Conservation (phyloP, 2,329 filamentous ascomycete species). For the Aureobasidium subglaciale region DNA sequence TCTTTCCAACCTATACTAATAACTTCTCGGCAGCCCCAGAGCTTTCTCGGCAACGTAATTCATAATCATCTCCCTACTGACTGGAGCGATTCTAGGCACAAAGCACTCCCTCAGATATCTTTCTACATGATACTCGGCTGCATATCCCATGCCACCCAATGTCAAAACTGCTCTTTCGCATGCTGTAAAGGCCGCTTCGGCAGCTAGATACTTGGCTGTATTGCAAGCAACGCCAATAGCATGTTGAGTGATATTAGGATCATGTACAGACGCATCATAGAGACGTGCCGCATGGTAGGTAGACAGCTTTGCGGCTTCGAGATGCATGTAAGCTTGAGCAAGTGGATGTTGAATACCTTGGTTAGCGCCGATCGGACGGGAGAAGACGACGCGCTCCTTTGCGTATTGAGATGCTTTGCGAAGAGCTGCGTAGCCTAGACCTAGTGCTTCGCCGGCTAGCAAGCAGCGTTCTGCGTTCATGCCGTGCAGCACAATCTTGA, state of each 20-base stretch:
- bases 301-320: constrained; percentile 54
- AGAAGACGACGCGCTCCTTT: constrained; percentile 57
- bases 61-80: constrained; percentile 40
- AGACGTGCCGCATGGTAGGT: constrained; percentile 55
- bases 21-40: constrained; percentile 60
- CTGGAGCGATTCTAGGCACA: constrained; percentile 53
- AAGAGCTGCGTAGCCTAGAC: constrained; percentile 39
- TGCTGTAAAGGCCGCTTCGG: constrained; percentile 53
- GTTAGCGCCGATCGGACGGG: constrained; percentile 59
- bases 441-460: constrained; percentile 50
- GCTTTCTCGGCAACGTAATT: constrained; percentile 35
- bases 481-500: constrained; percentile 64
- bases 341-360: constrained; percentile 60
- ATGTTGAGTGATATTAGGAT: constrained; percentile 36
- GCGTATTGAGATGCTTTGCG: constrained; percentile 55
- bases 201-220: constrained; percentile 51
- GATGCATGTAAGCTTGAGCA: constrained; percentile 56
- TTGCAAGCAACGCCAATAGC: constrained; percentile 50
- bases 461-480: constrained; percentile 76
- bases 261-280: constrained; percentile 45
- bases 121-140: constrained; percentile 56
- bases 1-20: constrained; percentile 34
- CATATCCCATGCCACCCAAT: constrained; percentile 58
- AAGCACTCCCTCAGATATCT: constrained; percentile 53
- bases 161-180: constrained; percentile 53